Evolutionary conservation across 352 stramenopile species (phyloP).

Genomic region (Globisporangium mamillatum): DNA sequence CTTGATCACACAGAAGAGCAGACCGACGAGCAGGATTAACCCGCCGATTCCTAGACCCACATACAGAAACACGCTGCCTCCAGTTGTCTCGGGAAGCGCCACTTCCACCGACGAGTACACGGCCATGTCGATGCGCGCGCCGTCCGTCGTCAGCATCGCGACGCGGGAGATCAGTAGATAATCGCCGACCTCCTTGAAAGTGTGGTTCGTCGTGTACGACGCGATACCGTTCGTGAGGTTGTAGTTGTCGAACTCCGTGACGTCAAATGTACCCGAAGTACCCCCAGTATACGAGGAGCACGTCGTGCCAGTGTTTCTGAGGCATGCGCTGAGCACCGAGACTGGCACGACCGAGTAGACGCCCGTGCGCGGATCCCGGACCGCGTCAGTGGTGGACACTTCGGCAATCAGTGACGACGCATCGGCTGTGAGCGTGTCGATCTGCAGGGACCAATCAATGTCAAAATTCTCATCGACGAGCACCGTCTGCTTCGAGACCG

Average conservation of each 20-base stretch:
- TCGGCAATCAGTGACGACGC: conserved; percentile 60
- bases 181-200: conserved; percentile 50
- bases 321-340: conserved; percentile 67
- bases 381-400: conserved; percentile 53
- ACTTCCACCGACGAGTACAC: conserved; percentile 74
- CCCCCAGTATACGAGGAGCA: conserved; percentile 69
- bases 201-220: conserved; percentile 54
- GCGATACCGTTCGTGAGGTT: conserved; percentile 62
- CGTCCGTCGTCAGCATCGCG: conserved; percentile 69
- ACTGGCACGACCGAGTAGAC: conserved; percentile 67
- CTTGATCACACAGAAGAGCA: conserved; percentile 71
- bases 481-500: conserved; percentile 49
- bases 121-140: conserved; percentile 74
- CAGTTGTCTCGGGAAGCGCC: conserved; percentile 42
- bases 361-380: conserved; percentile 44
- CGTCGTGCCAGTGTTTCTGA: conserved; percentile 39
- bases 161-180: conserved; percentile 73
- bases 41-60: conserved; percentile 66
- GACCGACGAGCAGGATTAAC: conserved; percentile 56
- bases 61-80: conserved; percentile 62
- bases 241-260: conserved; percentile 43
- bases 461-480: conserved; percentile 47
- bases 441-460: conserved; percentile 63
- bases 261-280: conserved; percentile 54
- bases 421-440: conserved; percentile 46